Percentiles rank a stretch among this genome's conserved stretches.
phyloP scores from a whole-genome alignment of 2,329 filamentous ascomycete genomes.

The Hypoxylon sp. region DNA sequence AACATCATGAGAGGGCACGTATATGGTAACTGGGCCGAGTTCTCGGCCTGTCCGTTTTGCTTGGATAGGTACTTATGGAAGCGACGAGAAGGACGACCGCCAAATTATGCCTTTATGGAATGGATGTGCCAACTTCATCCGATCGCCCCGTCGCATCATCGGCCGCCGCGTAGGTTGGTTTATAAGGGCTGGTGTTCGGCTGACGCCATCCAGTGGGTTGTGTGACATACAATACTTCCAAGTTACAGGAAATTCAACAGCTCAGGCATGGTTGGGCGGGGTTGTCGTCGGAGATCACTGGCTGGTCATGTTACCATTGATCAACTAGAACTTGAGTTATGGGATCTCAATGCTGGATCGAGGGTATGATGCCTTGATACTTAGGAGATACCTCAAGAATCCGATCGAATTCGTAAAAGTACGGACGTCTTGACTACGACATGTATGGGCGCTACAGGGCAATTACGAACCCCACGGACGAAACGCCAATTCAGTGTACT shows the following conservation, averaged over 20 bases:
- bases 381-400: neutral
- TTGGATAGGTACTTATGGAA: neutral
- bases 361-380: neutral
- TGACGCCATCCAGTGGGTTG: neutral
- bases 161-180: neutral
- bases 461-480: neutral
- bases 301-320: neutral
- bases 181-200: neutral
- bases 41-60: neutral
- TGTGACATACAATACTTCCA: neutral
- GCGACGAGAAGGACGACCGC: neutral
- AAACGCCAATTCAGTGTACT: neutral
- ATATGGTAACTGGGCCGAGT: neutral
- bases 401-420: neutral
- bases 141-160: neutral
- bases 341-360: neutral
- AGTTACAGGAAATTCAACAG: neutral
- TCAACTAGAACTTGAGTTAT: neutral
- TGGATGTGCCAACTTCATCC: neutral
- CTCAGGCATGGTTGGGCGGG: neutral
- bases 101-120: neutral
- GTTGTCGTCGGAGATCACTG: neutral
- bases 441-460: neutral
- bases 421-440: neutral
- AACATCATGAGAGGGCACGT: neutral